A percentile compares a stretch with the other conserved stretches of the same genome.
phyloP scores from a whole-genome alignment of 192 early-diverging fungal genomes.

The Pilaira anomala region DNA sequence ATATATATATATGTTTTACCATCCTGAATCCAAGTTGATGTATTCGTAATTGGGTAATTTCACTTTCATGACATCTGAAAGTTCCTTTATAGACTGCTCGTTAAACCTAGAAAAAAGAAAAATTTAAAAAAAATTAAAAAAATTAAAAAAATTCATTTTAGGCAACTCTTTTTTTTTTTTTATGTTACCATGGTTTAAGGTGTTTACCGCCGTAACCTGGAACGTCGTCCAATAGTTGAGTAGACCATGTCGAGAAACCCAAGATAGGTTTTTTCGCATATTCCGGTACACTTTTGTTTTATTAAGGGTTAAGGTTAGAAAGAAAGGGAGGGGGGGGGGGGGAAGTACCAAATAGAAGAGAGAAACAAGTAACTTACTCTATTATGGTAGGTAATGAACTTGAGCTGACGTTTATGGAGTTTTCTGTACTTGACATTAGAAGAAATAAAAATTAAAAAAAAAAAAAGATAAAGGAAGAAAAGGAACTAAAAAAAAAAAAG shows the following conservation, averaged over 20 bases:
- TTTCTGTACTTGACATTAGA: too few relatives aligned
- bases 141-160: not conserved
- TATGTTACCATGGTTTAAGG: conserved; percentile 27
- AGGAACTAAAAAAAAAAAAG: not conserved
- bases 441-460: not conserved
- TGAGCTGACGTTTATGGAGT: too few relatives aligned
- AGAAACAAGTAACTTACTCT: too few relatives aligned
- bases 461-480: conserved; percentile 1
- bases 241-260: conserved; percentile 39
- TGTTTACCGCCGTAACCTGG: conserved; percentile 35
- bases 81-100: conserved; percentile 21
- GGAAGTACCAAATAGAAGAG: too few relatives aligned
- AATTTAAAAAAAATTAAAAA: not conserved
- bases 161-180: too few relatives aligned
- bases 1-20: conserved; percentile 24
- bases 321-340: too few relatives aligned
- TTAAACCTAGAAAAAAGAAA: conserved; percentile 24
- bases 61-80: conserved; percentile 29
- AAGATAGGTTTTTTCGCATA: conserved; percentile 30
- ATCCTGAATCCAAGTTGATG: conserved; percentile 39
- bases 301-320: too few relatives aligned
- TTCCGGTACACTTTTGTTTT: conserved; percentile 13
- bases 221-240: conserved; percentile 33
- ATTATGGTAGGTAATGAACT: too few relatives aligned
- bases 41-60: conserved; percentile 33